phyloP scores from a whole-genome alignment of 2,329 filamentous ascomycete species.

The Cryphonectria parasitica region DNA sequence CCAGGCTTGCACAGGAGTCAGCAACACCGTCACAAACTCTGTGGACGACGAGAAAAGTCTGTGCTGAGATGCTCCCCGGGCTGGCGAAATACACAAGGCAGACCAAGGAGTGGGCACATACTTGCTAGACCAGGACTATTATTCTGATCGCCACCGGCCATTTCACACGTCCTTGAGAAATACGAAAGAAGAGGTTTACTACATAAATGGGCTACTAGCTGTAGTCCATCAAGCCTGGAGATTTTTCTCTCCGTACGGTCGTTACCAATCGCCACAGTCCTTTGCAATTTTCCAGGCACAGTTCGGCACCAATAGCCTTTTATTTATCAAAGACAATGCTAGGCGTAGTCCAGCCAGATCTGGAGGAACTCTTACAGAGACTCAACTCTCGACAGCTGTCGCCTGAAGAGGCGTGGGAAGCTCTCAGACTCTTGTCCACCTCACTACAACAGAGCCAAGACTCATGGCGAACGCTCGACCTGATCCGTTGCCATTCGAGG shows the following conservation, averaged over 20 bases:
- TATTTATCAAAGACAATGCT: conserved; percentile 4
- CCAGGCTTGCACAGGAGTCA: background rate
- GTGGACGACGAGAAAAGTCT: background rate
- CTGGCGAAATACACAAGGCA: background rate
- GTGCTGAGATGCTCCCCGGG: too few relatives aligned
- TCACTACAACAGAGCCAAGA: conserved; percentile 12
- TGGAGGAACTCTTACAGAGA: background rate
- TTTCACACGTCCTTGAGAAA: background rate
- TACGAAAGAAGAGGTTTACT: background rate
- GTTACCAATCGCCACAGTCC: background rate
- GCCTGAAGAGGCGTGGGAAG: conserved; percentile 18
- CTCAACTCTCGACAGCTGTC: conserved; percentile 10
- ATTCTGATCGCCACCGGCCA: background rate
- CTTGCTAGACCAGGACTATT: background rate
- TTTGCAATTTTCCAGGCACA: background rate
- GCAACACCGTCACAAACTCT: conserved; percentile 11
- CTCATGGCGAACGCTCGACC: conserved; percentile 21
- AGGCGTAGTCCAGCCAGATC: background rate
- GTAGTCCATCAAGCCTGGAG: background rate
- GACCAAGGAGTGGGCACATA: background rate
- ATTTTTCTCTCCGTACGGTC: background rate
- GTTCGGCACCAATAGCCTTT: background rate
- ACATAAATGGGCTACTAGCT: background rate
- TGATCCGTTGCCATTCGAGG: conserved; percentile 23
- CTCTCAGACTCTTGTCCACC: conserved; percentile 15